phyloP scores from a whole-genome alignment of 1,284 basidiomycete genomes.

The Ganoderma multipileum region DNA sequence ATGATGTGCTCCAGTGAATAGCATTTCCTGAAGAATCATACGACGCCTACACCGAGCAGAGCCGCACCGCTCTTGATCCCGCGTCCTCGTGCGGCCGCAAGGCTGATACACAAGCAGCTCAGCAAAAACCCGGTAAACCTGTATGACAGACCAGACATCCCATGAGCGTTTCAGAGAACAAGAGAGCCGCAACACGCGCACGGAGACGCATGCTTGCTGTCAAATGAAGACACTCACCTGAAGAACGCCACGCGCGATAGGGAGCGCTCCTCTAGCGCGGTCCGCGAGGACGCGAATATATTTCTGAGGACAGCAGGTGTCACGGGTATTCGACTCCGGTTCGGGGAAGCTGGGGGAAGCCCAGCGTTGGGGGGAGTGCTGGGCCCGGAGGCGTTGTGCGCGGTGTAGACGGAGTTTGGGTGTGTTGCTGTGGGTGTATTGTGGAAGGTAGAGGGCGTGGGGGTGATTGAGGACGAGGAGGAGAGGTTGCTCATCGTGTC shows the following conservation, averaged over 20 bases:
- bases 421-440: slow-evolving; percentile 32
- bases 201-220: not conserved
- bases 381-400: slow-evolving; percentile 7
- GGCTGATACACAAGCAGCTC: slow-evolving; percentile 79
- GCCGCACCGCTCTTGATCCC: slow-evolving; percentile 68
- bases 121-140: slow-evolving; percentile 83
- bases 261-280: slow-evolving; percentile 78
- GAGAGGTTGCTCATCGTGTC: slow-evolving; percentile 36
- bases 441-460: slow-evolving; percentile 34
- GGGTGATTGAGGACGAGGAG: slow-evolving; percentile 37
- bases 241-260: slow-evolving; percentile 86
- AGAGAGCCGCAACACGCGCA: not conserved
- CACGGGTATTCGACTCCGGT: slow-evolving; percentile 71
- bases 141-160: not conserved
- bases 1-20: not conserved
- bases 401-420: slow-evolving; percentile 27
- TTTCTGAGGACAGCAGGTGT: slow-evolving; percentile 80
- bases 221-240: slow-evolving; percentile 51
- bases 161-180: not conserved
- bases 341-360: slow-evolving; percentile 34
- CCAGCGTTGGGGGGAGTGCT: slow-evolving; percentile 9
- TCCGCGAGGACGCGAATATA: slow-evolving; percentile 83
- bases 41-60: slow-evolving; percentile 62
- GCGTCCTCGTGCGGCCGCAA: slow-evolving; percentile 71
- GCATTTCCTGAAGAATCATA: slow-evolving; percentile 21